Percentiles rank a stretch among this genome's conserved stretches.
These are phyloP conservation scores for Gentiana macrophylla DNA, from an alignment of 257 asterid genomes.

Conservation along the genomic window DNA sequence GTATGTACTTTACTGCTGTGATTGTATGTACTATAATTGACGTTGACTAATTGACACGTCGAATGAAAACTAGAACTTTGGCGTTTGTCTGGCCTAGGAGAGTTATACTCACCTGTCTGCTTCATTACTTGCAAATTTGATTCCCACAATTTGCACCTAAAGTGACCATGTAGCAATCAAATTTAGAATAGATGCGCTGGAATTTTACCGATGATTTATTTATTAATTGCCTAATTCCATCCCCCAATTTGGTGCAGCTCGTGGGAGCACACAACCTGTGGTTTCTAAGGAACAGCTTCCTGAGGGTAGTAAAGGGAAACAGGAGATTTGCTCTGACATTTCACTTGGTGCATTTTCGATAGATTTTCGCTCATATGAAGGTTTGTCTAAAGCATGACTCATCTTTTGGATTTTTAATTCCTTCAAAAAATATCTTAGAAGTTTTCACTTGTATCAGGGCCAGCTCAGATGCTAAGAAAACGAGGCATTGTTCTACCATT, in stretches of 20 bases:
- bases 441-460: slow-evolving; percentile 32
- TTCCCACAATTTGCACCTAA: too few relatives aligned
- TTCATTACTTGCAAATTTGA: too few relatives aligned
- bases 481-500: slow-evolving; percentile 90
- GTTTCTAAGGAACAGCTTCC: slow-evolving; percentile 51
- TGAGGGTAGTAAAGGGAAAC: slow-evolving; percentile 32
- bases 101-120: too few relatives aligned
- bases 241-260: slow-evolving; percentile 32
- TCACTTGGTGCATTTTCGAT: slow-evolving; percentile 67
- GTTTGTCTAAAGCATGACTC: slow-evolving; percentile 26
- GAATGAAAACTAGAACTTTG: too few relatives aligned
- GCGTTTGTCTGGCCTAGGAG: too few relatives aligned
- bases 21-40: too few relatives aligned
- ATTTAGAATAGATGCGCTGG: background rate
- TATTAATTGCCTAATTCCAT: background rate
- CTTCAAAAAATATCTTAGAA: too few relatives aligned
- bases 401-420: background rate
- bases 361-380: slow-evolving; percentile 64
- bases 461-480: slow-evolving; percentile 35
- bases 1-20: too few relatives aligned
- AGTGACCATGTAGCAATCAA: background rate
- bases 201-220: background rate
- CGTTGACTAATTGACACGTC: too few relatives aligned
- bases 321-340: slow-evolving; percentile 28
- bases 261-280: slow-evolving; percentile 60